A percentile compares a stretch with the other conserved stretches of the same genome.
Conservation (phyloP, 768 basidiomycete species). For the Coprinopsis sp. region DNA sequence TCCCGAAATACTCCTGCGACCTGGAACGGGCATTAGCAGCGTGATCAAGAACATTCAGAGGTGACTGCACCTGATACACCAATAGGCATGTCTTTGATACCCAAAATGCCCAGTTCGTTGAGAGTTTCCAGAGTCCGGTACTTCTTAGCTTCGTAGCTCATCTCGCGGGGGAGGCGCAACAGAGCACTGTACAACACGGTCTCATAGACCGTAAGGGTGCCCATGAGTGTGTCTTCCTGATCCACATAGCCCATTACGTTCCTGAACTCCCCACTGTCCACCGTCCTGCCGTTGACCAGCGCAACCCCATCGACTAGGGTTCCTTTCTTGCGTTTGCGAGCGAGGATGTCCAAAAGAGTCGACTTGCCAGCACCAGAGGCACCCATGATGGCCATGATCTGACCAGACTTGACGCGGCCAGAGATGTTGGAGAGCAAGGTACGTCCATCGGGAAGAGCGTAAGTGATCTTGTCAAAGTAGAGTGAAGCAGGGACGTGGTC, state of each 20-base stretch:
- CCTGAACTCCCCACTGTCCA: conserved; percentile 71
- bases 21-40: conserved; percentile 28
- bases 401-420: conserved; percentile 82
- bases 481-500: conserved; percentile 93
- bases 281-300: conserved; percentile 81
- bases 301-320: conserved; percentile 58
- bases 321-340: conserved; percentile 84
- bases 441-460: conserved; percentile 58
- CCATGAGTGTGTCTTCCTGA: conserved; percentile 97
- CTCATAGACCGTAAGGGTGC: conserved; percentile 96
- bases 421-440: conserved; percentile 77
- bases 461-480: conserved; percentile 85
- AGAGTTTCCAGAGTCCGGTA: conserved; percentile 92
- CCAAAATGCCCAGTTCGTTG: conserved; percentile 90
- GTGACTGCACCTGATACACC: conserved; percentile 82
- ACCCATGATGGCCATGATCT: conserved; percentile 94
- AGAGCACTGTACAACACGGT: conserved; percentile 93
- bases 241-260: conserved; percentile 93
- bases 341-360: conserved; percentile 93
- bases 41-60: no score
- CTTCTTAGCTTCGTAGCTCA: conserved; percentile 94
- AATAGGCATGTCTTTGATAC: conserved; percentile 85
- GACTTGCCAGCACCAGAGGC: conserved; percentile 96
- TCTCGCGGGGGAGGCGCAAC: conserved; percentile 85
- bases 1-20: conserved; percentile 88